phyloP scores from a whole-genome alignment of 306 rosid species.

The Trichosanthes truncata region DNA sequence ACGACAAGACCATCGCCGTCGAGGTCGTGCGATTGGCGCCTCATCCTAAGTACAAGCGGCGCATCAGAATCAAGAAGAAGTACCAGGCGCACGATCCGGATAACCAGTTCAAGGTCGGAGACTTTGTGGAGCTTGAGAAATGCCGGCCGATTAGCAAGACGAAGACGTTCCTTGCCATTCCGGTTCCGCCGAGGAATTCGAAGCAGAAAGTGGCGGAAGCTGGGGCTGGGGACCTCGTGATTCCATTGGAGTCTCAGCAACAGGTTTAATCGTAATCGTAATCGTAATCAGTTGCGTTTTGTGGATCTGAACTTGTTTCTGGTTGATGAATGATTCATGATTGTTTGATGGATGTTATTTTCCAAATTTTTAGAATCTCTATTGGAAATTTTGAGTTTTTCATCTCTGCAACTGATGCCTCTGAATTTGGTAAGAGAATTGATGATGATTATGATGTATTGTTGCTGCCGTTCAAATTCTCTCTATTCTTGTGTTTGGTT shows the following conservation, averaged over 20 bases:
- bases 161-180: constrained; percentile 66
- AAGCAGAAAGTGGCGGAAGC: constrained; percentile 7
- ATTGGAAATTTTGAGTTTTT: neutral
- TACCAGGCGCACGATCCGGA: constrained; percentile 91
- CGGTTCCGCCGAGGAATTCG: constrained; percentile 27
- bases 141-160: constrained; percentile 80
- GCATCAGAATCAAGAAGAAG: constrained; percentile 91
- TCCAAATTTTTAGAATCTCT: neutral
- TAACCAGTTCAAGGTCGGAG: constrained; percentile 74
- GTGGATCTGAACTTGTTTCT: neutral
- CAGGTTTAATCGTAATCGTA: constrained; percentile 10
- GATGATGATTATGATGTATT: neutral
- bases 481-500: neutral
- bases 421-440: neutral
- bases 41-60: constrained; percentile 83
- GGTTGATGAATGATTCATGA: neutral
- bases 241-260: constrained; percentile 67
- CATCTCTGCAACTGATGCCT: neutral
- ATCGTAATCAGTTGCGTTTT: constrained; percentile 6
- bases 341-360: constrained; percentile 9
- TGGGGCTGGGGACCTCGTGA: constrained; percentile 32
- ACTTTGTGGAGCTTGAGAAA: constrained; percentile 63
- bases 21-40: constrained; percentile 79
- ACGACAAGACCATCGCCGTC: constrained; percentile 77
- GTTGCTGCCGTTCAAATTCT: neutral